These are phyloP conservation scores for Kalmanozyma brasiliensis DNA, from an alignment of 1,284 basidiomycete species.

Conservation along the genomic window DNA sequence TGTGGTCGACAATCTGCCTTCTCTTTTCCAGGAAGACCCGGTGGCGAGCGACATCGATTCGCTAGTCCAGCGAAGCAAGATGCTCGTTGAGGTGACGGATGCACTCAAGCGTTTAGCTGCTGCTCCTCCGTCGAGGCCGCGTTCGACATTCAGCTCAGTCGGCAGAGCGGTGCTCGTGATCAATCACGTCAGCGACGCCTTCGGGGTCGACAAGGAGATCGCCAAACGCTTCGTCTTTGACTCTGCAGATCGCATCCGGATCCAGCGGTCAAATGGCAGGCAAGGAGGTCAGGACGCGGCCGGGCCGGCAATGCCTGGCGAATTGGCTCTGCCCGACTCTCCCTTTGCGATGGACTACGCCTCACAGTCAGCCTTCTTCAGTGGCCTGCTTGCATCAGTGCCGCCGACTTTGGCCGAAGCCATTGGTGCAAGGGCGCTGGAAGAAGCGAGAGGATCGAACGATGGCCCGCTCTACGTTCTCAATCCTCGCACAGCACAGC, in stretches of 20 bases:
- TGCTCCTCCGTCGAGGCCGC: background rate
- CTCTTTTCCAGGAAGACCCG: constrained; percentile 55
- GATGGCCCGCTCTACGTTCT: constrained; percentile 17
- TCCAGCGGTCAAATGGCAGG: background rate
- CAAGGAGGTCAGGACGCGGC: background rate
- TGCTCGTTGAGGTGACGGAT: constrained; percentile 43
- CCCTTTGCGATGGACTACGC: constrained; percentile 21
- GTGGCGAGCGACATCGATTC: constrained; percentile 28
- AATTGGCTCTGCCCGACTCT: constrained; percentile 11
- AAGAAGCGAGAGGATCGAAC: background rate
- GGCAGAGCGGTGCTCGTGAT: constrained; percentile 40
- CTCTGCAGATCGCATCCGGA: constrained; percentile 11
- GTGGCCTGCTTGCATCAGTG: constrained; percentile 30
- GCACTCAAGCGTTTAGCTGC: constrained; percentile 40
- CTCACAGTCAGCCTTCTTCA: constrained; percentile 27
- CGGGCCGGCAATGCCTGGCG: background rate
- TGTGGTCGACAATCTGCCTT: constrained; percentile 54
- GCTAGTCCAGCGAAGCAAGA: constrained; percentile 31
- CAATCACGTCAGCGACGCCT: constrained; percentile 61
- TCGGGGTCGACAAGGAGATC: constrained; percentile 41
- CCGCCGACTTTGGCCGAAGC: constrained; percentile 26
- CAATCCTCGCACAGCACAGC: constrained; percentile 41
- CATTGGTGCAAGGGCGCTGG: constrained; percentile 6
- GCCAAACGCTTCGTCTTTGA: constrained; percentile 35
- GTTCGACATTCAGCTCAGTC: background rate